phyloP scores from a whole-genome alignment of 352 stramenopile species.

The Halophytophthora batemanensis region DNA sequence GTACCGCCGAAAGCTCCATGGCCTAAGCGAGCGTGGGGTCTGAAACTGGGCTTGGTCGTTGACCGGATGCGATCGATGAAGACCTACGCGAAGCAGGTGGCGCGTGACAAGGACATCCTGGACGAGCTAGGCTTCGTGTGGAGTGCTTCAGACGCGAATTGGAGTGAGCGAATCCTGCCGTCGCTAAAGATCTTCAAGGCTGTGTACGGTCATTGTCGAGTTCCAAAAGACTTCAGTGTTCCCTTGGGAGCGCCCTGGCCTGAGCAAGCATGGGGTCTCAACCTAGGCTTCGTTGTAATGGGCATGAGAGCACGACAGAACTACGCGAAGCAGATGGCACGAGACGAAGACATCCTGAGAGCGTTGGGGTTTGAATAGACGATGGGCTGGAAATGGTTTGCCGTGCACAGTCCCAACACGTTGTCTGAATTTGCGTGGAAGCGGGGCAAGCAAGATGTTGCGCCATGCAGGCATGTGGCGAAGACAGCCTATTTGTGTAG shows the following conservation, averaged over 20 bases:
- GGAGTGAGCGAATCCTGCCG: slow-evolving; percentile 8
- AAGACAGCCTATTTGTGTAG: too few relatives aligned
- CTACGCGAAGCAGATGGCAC: too few relatives aligned
- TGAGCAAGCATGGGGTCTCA: slow-evolving; percentile 1
- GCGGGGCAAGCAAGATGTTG: too few relatives aligned
- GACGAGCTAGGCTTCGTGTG: slow-evolving; percentile 14
- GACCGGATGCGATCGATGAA: slow-evolving; percentile 9
- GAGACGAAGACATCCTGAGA: too few relatives aligned
- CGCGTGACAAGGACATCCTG: slow-evolving; percentile 7
- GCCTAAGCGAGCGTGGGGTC: slow-evolving; percentile 24
- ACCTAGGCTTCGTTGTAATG: slow-evolving; percentile 1
- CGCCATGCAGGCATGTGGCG: too few relatives aligned
- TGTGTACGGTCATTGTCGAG: neutral
- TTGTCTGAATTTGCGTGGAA: too few relatives aligned
- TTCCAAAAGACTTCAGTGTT: slow-evolving; percentile 6
- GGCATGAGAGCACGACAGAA: too few relatives aligned
- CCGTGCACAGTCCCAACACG: too few relatives aligned
- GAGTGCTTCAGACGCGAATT: slow-evolving; percentile 5
- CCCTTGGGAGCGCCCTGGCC: slow-evolving; percentile 4
- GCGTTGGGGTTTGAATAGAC: too few relatives aligned
- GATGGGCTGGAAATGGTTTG: too few relatives aligned
- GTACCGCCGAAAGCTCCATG: slow-evolving; percentile 24
- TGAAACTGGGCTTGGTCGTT: slow-evolving; percentile 3
- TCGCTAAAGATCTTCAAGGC: slow-evolving; percentile 1
- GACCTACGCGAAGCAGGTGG: slow-evolving; percentile 5